Percentiles rank a stretch among this genome's conserved stretches.
Evolutionary conservation across 2,329 filamentous ascomycete genomes (phyloP).

Genomic region (Phialophora chinensis): DNA sequence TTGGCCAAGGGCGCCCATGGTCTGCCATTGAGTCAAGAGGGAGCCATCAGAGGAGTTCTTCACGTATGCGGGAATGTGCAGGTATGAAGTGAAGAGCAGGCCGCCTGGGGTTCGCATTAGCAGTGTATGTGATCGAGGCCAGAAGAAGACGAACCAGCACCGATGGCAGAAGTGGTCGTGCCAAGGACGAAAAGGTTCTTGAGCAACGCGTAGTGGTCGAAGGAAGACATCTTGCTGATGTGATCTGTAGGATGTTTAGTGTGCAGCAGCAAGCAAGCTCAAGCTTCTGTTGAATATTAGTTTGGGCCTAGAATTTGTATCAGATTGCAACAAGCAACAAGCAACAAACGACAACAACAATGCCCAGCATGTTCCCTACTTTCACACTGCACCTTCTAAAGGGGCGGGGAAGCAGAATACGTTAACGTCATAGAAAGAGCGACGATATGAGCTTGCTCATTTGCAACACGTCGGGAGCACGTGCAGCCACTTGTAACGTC

Average conservation of each 20-base stretch:
- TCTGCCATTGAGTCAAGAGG: conserved; percentile 20
- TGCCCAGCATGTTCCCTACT: too few relatives aligned
- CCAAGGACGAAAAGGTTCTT: conserved; percentile 20
- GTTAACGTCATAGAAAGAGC: too few relatives aligned
- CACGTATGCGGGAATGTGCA: conserved; percentile 19
- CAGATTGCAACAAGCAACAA: too few relatives aligned
- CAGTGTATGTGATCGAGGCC: not conserved
- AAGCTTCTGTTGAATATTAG: not conserved
- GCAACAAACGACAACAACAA: too few relatives aligned
- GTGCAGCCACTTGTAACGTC: too few relatives aligned
- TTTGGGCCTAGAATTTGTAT: too few relatives aligned
- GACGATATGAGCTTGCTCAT: too few relatives aligned
- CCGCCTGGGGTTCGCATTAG: conserved; percentile 10
- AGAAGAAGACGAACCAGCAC: conserved; percentile 8
- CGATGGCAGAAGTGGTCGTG: conserved; percentile 19
- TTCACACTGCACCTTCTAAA: too few relatives aligned
- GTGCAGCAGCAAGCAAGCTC: not conserved
- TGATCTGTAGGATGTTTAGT: not conserved
- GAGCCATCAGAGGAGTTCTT: conserved; percentile 9
- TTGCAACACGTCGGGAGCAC: too few relatives aligned
- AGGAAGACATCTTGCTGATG: conserved; percentile 9
- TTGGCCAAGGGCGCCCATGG: conserved; percentile 18
- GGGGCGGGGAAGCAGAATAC: too few relatives aligned
- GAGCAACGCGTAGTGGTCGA: conserved; percentile 9
- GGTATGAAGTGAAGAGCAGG: conserved; percentile 15